A percentile compares a stretch with the other conserved stretches of the same genome.
These are phyloP conservation scores for Podaxis rugospora DNA, from an alignment of 768 basidiomycete genomes.

Conservation along the genomic window DNA sequence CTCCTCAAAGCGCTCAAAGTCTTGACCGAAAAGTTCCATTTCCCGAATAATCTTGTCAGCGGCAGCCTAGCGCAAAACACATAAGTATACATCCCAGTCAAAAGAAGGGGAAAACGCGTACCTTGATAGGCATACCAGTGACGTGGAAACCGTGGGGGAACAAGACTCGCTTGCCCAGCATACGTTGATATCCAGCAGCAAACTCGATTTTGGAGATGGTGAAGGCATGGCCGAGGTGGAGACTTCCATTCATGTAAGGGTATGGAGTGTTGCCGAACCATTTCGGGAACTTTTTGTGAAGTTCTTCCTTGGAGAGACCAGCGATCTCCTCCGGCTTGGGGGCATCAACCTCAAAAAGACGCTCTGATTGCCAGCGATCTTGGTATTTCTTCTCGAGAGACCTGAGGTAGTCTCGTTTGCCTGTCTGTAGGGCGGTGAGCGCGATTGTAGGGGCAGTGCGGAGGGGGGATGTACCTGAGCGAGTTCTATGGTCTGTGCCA, in stretches of 20 bases:
- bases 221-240: conserved; percentile 97
- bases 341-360: conserved; percentile 81
- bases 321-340: conserved; percentile 64
- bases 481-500: conserved; percentile 65
- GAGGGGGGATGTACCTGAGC: conserved; percentile 42
- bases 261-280: conserved; percentile 97
- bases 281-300: conserved; percentile 81
- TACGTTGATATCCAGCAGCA: conserved; percentile 88
- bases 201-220: conserved; percentile 99
- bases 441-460: neutral
- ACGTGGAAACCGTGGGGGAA: conserved; percentile 99
- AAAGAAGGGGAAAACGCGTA: conserved; percentile 29
- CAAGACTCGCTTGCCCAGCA: conserved; percentile 90
- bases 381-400: conserved; percentile 85
- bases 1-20: conserved; percentile 71
- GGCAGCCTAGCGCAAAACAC: conserved; percentile 58
- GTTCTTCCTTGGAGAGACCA: conserved; percentile 56
- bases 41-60: conserved; percentile 97
- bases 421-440: conserved; percentile 55
- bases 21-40: conserved; percentile 90
- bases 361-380: conserved; percentile 69
- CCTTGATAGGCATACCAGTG: conserved; percentile 99
- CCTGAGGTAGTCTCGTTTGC: conserved; percentile 86
- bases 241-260: conserved; percentile 98
- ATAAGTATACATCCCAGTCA: neutral